Conservation (phyloP, 2,329 filamentous ascomycete genomes). For the Apiospora pterosperma region DNA sequence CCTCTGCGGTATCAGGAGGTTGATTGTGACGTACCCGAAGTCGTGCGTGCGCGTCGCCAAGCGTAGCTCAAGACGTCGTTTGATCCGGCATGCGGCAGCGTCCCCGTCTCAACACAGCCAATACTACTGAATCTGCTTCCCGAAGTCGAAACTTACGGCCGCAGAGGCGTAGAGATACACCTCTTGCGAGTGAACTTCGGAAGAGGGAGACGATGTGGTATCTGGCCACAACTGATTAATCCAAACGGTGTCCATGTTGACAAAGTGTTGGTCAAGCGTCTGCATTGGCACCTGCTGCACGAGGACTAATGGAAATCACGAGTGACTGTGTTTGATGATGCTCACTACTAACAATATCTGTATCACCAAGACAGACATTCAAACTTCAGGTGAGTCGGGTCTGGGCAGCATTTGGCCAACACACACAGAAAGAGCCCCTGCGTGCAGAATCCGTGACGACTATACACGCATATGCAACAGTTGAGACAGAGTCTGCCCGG, state of each 20-base stretch:
- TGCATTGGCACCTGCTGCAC: neutral
- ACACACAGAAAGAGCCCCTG: neutral
- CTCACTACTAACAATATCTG: neutral
- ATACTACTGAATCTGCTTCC: constrained; percentile 1
- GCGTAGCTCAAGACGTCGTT: neutral
- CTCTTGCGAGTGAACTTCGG: neutral
- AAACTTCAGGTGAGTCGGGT: neutral
- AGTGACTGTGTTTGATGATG: neutral
- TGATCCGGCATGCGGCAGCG: neutral
- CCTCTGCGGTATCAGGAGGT: neutral
- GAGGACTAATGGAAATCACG: neutral
- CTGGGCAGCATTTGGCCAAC: neutral
- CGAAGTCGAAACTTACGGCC: neutral
- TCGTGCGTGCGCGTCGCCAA: neutral
- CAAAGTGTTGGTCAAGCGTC: neutral
- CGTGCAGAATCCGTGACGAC: neutral
- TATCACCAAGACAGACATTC: neutral
- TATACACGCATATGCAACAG: neutral
- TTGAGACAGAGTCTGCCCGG: neutral
- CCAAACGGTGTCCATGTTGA: neutral
- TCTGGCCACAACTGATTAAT: neutral
- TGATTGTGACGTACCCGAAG: constrained; percentile 1
- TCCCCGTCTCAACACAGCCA: neutral
- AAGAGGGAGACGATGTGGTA: neutral
- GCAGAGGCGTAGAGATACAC: neutral